Evolutionary conservation across 768 basidiomycete genomes (phyloP), one percentile per base, ranked within the genome.

Genomic region (Gymnopilus junonius): DNA sequence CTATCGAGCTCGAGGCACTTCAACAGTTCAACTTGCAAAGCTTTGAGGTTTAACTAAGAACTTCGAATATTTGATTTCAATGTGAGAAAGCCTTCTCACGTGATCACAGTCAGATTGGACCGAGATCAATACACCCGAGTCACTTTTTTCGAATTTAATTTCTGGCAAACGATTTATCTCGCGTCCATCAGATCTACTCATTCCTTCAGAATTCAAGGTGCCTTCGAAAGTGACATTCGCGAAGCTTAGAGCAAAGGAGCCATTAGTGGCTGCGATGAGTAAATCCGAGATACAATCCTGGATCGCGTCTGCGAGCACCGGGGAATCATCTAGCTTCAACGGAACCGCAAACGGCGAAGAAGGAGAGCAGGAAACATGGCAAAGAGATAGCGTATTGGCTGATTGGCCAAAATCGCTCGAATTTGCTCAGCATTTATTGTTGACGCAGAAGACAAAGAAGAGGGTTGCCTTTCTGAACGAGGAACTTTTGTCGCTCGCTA

Each of bases 201-300:
- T 29, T 51, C n/a, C n/a, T n/a, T n/a, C n/a, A n/a, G n/a, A n/a
- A n/a, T 37, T 59, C 61, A 73, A 67, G 59, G 62, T 73, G 71
- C 70, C 69, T 69, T 55, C 66, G 3, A 77, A 77, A 73, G 66
- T 72, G 23, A 74, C 78, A 15, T 77, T 86, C 50, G 74, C 82
- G 58, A 85, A 81, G 74, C 82, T 86, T 71, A 83, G 80, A 72
- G 74, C 79, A 65, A 82, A 80, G 69, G 82, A 85, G 73, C 74
- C 73, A 68, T 70, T 70, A 60, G 63, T 69, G 51, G 73, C 71
- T 46, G 67, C 71, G 53, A 79, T 83, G 77, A 80, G 76, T 71
- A 82, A 80, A 71, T 76, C 83, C 48, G 86, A 87, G 69, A 88
- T 91, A 69, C 79, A 84, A 69, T 84, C 85, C 31, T 92, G 90